phyloP scores from a whole-genome alignment of 1,284 basidiomycete genomes.

The Prillingera fragicola region DNA sequence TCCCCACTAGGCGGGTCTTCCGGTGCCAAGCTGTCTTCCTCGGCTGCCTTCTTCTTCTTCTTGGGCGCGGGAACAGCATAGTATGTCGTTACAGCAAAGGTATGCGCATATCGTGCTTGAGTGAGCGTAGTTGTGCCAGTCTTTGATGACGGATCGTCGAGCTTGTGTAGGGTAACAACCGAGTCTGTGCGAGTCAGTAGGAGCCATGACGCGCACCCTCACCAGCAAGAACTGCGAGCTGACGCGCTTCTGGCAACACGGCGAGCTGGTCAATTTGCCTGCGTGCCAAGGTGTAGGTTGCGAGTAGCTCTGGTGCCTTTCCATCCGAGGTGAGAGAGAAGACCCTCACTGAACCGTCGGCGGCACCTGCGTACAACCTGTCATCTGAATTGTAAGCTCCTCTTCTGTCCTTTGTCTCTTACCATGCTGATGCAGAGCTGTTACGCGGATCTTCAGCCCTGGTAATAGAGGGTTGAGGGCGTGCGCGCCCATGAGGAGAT shows the following conservation, averaged over 20 bases:
- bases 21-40: constrained; percentile 15
- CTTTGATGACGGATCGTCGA: constrained; percentile 55
- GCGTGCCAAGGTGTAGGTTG: constrained; percentile 61
- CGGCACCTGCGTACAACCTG: constrained; percentile 69
- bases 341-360: constrained; percentile 60
- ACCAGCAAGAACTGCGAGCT: constrained; percentile 77
- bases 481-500: constrained; percentile 24
- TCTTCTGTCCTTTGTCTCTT: no score
- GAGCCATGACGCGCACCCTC: constrained; percentile 25
- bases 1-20: constrained; percentile 48
- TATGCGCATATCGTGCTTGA: constrained; percentile 71
- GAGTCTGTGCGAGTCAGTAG: constrained; percentile 33
- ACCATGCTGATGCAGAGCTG: constrained; percentile 41
- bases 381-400: constrained; percentile 57
- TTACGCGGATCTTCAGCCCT: constrained; percentile 28
- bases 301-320: constrained; percentile 25
- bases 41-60: constrained; percentile 5
- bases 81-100: constrained; percentile 58
- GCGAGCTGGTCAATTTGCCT: constrained; percentile 79
- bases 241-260: constrained; percentile 73
- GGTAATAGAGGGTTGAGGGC: constrained; percentile 31
- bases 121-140: constrained; percentile 60
- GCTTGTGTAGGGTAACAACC: constrained; percentile 52
- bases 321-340: constrained; percentile 20
- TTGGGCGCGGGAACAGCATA: no score